phyloP scores from a whole-genome alignment of 169 alveolate genomes.

The Eimeria tenella region DNA sequence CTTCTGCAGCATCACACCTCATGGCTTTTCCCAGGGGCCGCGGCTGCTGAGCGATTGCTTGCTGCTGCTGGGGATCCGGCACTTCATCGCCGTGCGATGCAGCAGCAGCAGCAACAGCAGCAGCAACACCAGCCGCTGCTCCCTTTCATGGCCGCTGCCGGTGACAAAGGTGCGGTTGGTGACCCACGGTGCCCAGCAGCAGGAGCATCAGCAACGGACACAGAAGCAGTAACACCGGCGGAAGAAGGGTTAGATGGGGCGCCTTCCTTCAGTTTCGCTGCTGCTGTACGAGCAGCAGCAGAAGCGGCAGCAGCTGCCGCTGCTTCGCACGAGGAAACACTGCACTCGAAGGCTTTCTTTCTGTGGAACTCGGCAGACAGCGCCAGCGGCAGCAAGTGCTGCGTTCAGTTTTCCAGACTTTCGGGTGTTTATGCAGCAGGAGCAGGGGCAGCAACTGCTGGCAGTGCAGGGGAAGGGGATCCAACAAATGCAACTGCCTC shows the following conservation, averaged over 20 bases:
- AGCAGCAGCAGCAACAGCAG: constrained; percentile 7
- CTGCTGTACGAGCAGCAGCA: constrained; percentile 25
- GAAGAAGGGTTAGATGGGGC: background rate
- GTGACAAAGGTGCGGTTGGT: no score
- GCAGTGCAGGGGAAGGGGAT: background rate
- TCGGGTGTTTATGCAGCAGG: background rate
- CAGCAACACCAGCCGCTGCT: background rate
- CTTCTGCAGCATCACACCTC: no score
- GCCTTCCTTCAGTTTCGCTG: background rate
- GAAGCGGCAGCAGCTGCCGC: constrained; percentile 23
- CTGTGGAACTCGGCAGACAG: constrained; percentile 9
- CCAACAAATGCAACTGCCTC: background rate
- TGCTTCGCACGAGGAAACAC: background rate
- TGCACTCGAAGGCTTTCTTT: background rate
- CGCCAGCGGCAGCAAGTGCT: background rate
- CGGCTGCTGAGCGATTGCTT: no score
- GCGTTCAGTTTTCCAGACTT: background rate
- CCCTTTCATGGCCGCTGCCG: no score
- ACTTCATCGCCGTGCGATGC: background rate
- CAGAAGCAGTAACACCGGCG: constrained; percentile 5
- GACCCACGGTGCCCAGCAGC: background rate
- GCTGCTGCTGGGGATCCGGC: no score
- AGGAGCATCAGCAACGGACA: background rate
- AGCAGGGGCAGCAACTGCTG: background rate
- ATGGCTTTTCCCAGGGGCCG: no score